Base-by-base conservation (phyloP, 176 grass and related monocot species). In the Tillandsia leiboldiana region DNA sequence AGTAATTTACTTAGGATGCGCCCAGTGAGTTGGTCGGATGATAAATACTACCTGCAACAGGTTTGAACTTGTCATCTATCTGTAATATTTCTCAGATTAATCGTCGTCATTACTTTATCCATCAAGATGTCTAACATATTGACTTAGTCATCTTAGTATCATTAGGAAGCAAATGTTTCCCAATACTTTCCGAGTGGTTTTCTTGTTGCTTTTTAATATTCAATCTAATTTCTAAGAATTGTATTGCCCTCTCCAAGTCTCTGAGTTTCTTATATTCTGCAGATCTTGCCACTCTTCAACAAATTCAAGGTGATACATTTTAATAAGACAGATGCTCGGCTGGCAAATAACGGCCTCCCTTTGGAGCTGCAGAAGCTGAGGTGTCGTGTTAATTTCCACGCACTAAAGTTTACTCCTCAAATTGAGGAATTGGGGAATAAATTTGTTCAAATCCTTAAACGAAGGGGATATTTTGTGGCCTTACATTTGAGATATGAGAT, bases 401-500 rank as follows among this genome's bases (percentile, higher is more conserved):
- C 88, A 2, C 73, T 96, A 48, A 92, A 85, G 69, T 96, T 96
- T 70, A 96, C 93, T 74, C 79, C 79, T 73, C 78, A 87, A 75
- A 92, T 96, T 67, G 77, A 89, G 84, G 68, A 62, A 53, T 49
- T 96, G 74, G 93, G 93, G 53, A 78, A 87, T 69, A 92, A 77
- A 78, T 54, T 96, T 72, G 69, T 83, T 75, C 67, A 81, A 26
- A 72, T 82, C 70, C 81, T 96, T 84, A 79, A 9, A 81, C 72
- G 62, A 11, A 83, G 76, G 48, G 88, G 88, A 59, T 66, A 63
- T 75, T 96, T 87, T 89, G 78, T 92, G 63, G 86, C 92, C 49
- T 85, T 96, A 68, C 92, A 96, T 83, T 89, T 96, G 70, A 85
- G 92, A 71, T 96, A 92, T 71, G 92, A 96, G 82, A 96, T 91